A percentile compares a stretch with the other conserved stretches of the same genome.
These are phyloP conservation scores for Hibiscus syriacus DNA, from an alignment of 345 rosid genomes.

Conservation along the genomic window DNA sequence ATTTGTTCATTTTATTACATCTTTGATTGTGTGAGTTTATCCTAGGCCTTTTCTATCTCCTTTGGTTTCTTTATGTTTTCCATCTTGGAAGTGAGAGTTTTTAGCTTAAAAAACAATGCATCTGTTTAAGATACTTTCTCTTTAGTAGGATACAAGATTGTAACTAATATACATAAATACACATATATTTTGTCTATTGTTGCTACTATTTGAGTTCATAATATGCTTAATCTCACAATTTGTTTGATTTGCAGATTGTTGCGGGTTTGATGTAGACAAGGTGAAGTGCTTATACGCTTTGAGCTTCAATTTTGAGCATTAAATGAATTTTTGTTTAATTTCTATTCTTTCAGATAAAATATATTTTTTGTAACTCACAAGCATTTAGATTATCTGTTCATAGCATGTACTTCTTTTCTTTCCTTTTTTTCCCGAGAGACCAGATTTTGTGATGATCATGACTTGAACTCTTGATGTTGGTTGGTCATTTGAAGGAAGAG, in stretches of 20 bases:
- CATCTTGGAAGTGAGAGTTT: not conserved
- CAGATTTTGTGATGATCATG: not conserved
- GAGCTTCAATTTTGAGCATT: constrained; percentile 15
- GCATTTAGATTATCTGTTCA: too few relatives aligned
- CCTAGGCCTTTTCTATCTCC: too few relatives aligned
- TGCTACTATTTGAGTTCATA: constrained; percentile 1
- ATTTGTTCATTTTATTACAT: not conserved
- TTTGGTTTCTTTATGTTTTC: too few relatives aligned
- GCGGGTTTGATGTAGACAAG: constrained; percentile 45
- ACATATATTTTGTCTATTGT: not conserved
- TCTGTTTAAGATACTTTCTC: not conserved
- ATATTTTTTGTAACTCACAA: not conserved
- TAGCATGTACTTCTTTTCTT: too few relatives aligned
- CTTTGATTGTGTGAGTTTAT: not conserved
- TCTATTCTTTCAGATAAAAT: not conserved
- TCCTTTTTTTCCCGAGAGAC: not conserved
- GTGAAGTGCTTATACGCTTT: constrained; percentile 28
- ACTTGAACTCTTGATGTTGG: not conserved
- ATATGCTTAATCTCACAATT: constrained; percentile 11
- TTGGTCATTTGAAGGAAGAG: not conserved
- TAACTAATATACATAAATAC: not conserved
- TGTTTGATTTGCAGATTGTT: constrained; percentile 31
- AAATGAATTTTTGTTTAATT: not conserved
- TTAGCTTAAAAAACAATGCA: not conserved
- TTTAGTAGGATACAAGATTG: not conserved